phyloP scores from a whole-genome alignment of 345 rosid species.

The Kernera saxatilis region DNA sequence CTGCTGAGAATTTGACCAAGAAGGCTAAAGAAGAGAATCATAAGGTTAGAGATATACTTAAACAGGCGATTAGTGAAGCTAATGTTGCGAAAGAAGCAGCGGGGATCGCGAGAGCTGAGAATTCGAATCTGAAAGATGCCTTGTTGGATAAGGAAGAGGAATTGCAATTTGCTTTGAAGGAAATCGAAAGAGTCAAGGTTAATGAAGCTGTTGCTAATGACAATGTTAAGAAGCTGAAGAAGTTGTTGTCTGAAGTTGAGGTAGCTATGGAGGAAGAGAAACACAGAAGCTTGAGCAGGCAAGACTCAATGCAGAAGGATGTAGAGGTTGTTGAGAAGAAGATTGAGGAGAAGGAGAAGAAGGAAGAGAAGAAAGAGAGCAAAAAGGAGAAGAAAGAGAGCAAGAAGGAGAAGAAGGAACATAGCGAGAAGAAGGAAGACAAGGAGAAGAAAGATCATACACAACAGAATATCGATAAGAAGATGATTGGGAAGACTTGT shows the following conservation, averaged over 20 bases:
- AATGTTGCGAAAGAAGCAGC: slow-evolving; percentile 87
- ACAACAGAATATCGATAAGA: slow-evolving; percentile 22
- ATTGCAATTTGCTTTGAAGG: slow-evolving; percentile 43
- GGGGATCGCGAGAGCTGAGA: slow-evolving; percentile 61
- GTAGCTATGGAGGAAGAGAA: slow-evolving; percentile 29
- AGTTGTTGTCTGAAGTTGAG: slow-evolving; percentile 37
- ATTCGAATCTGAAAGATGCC: slow-evolving; percentile 62
- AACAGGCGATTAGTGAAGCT: slow-evolving; percentile 85
- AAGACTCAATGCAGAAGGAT: slow-evolving; percentile 29
- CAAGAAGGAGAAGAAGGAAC: slow-evolving; percentile 15
- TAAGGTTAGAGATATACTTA: slow-evolving; percentile 67
- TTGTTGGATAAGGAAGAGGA: slow-evolving; percentile 62
- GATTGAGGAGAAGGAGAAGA: slow-evolving; percentile 8
- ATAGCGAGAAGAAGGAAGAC: slow-evolving; percentile 13
- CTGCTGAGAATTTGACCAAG: slow-evolving; percentile 39
- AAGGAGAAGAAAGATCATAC: slow-evolving; percentile 26
- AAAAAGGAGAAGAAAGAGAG: slow-evolving; percentile 26
- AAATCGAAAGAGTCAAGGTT: slow-evolving; percentile 56
- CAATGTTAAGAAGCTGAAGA: slow-evolving; percentile 55
- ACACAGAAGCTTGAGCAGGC: slow-evolving; percentile 25
- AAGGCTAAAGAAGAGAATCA: slow-evolving; percentile 57
- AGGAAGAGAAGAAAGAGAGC: slow-evolving; percentile 4
- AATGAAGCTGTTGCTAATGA: slow-evolving; percentile 57
- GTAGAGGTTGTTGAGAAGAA: slow-evolving; percentile 17
- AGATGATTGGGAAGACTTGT: slow-evolving; percentile 38